Evolutionary conservation across 352 stramenopile species (phyloP), one percentile per base, ranked within the genome.

Genomic region (Pythium diclinum): DNA sequence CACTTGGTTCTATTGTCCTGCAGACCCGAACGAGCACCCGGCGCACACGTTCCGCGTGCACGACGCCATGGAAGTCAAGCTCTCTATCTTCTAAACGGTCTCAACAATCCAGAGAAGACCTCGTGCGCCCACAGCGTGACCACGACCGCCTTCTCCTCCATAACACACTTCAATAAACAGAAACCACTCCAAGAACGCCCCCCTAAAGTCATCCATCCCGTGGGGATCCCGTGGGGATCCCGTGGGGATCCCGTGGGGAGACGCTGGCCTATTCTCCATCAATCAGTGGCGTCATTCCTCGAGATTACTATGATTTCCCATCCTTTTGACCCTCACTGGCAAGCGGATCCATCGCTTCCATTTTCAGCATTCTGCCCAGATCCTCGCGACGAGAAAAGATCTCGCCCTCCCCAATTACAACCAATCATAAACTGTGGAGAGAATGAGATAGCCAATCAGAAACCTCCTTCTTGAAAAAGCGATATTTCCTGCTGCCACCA

Each of bases 21-120:
- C 67, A 93, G 87, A 92, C 71, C 85, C 84, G 9, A 73, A 85
- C 61, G 83, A 95, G 62, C 77, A 89, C 76, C 83, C 83, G 30
- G 84, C 92, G 67, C 82, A 83, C 72, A 75, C 71, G 52, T 95
- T 93, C 78, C 81, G 81, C 64, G 84, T 95, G 10, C 87, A 95
- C 72, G 85, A 93, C 49, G 83, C 85, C 49, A 95, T 95, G 85
- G 87, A 95, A 76, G 87, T 95, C 65, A 95, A 95, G 79, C 75
- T 95, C 48, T 77, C 81, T 62, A 93, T 95, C 71, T 95, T 95
- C 76, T 95, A 88, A 88, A 61, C 67, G 52, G 14, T 10, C 36
- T 36, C 16, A 33, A 9, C 13, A 38, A 14, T 21, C 28, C 44
- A 9, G 17, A 14, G 44, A 25, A 28, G 44, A 17, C 17, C 17